Percentiles rank a stretch among this genome's conserved stretches.
Conservation (phyloP, 169 alveolate species). For the Plasmodium billcollinsi region DNA sequence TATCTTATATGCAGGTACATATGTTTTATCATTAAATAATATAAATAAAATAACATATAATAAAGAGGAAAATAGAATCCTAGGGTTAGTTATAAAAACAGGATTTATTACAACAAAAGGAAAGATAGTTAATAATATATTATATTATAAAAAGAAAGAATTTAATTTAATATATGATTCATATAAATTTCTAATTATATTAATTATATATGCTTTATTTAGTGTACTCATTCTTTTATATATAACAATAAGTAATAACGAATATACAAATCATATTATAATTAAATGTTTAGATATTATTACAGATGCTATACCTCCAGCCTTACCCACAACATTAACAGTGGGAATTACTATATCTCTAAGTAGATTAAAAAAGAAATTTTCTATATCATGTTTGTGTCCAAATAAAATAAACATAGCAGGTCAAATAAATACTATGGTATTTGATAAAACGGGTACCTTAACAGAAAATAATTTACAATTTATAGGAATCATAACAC, state of each 20-base stretch:
- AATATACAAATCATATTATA: conserved; percentile 37
- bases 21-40: conserved; percentile 55
- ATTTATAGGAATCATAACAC: conserved; percentile 79
- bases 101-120: conserved; percentile 90
- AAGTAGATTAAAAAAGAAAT: conserved; percentile 88
- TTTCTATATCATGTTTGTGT: conserved; percentile 91
- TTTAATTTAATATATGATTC: conserved; percentile 84
- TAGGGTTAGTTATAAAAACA: conserved; percentile 78
- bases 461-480: conserved; percentile 94
- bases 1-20: conserved; percentile 82
- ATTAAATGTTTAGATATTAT: conserved; percentile 23
- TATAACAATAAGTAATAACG: conserved; percentile 2
- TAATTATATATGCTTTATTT: conserved; percentile 85
- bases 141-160: conserved; percentile 83
- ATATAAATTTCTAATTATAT: conserved; percentile 84
- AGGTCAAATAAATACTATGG: conserved; percentile 95
- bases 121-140: conserved; percentile 86
- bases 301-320: conserved; percentile 92
- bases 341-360: conserved; percentile 94
- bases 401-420: conserved; percentile 96
- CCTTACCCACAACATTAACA: conserved; percentile 93
- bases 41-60: conserved; percentile 6
- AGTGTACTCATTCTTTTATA: conserved; percentile 56
- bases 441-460: conserved; percentile 98
- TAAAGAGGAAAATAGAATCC: background rate